A percentile compares a stretch with the other conserved stretches of the same genome.
Evolutionary conservation across 2,329 filamentous ascomycete species (phyloP).

Genomic region (Alternaria incomplexa): DNA sequence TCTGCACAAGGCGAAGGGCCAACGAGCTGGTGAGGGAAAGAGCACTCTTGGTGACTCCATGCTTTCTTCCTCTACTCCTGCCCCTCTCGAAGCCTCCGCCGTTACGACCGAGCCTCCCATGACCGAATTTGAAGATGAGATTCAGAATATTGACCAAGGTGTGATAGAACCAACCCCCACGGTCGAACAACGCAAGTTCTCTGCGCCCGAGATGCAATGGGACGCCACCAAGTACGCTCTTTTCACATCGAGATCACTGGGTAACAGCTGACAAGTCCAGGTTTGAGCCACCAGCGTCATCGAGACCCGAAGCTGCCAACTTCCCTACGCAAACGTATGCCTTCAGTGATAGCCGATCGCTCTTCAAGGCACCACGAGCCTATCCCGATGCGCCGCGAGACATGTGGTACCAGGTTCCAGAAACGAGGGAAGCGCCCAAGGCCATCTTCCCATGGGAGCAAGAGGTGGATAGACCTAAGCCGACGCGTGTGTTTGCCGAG

Average conservation of each 20-base stretch:
- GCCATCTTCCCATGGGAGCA: slow-evolving; percentile 92
- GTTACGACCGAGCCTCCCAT: slow-evolving; percentile 51
- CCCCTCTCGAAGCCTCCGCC: slow-evolving; percentile 35
- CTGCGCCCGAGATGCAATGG: slow-evolving; percentile 66
- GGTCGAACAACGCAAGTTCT: slow-evolving; percentile 58
- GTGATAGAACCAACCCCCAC: slow-evolving; percentile 53
- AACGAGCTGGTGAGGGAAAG: slow-evolving; percentile 12
- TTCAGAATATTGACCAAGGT: slow-evolving; percentile 53
- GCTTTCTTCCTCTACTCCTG: slow-evolving; percentile 17
- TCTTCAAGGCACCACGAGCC: slow-evolving; percentile 76
- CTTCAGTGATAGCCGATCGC: slow-evolving; percentile 77
- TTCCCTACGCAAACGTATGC: slow-evolving; percentile 80
- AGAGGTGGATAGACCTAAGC: slow-evolving; percentile 65
- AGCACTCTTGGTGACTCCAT: slow-evolving; percentile 11
- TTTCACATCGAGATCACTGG: neutral
- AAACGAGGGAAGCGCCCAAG: slow-evolving; percentile 62
- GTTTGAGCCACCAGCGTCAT: slow-evolving; percentile 62
- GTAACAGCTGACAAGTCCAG: slow-evolving; percentile 24
- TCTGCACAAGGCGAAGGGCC: slow-evolving; percentile 54
- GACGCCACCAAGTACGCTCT: slow-evolving; percentile 64
- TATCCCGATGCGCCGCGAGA: slow-evolving; percentile 85
- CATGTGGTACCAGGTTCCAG: slow-evolving; percentile 86
- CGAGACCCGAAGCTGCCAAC: slow-evolving; percentile 83
- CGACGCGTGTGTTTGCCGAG: slow-evolving; percentile 70
- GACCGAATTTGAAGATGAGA: slow-evolving; percentile 51